Percentiles rank a stretch among this genome's conserved stretches.
phyloP scores from a whole-genome alignment of 148 eudicot species.

The Dianthus caryophyllus region DNA sequence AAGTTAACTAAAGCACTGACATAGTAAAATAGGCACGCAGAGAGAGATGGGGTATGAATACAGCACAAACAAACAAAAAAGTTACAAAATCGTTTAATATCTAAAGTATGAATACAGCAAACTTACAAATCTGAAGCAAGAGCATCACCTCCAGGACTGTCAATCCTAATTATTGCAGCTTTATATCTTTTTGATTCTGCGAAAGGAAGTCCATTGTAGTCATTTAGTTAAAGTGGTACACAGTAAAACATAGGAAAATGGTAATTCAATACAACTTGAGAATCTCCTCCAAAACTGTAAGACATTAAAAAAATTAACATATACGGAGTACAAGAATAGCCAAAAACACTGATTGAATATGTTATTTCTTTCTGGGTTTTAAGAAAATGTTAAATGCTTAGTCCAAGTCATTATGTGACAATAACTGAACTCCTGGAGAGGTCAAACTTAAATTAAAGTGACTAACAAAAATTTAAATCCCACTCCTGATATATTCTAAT shows the following conservation, averaged over 20 bases:
- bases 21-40: background rate
- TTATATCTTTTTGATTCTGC: constrained; percentile 75
- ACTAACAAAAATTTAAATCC: background rate
- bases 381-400: background rate
- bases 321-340: background rate
- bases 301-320: too few relatives aligned
- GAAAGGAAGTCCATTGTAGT: constrained; percentile 17
- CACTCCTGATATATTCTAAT: background rate
- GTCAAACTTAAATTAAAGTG: background rate
- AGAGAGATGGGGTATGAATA: background rate
- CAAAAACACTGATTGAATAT: background rate
- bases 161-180: constrained; percentile 82
- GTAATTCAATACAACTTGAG: background rate
- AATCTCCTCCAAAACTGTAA: too few relatives aligned
- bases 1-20: background rate
- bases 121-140: constrained; percentile 99
- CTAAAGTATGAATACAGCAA: constrained; percentile 4
- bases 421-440: background rate
- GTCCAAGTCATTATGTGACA: background rate
- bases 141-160: constrained; percentile 99
- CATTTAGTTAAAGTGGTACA: background rate
- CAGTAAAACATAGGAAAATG: background rate
- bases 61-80: background rate
- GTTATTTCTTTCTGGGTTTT: constrained; percentile 1
- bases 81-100: background rate